These are phyloP conservation scores for Chaetomium sp. DNA, from an alignment of 2,329 filamentous ascomycete species.

Conservation along the genomic window DNA sequence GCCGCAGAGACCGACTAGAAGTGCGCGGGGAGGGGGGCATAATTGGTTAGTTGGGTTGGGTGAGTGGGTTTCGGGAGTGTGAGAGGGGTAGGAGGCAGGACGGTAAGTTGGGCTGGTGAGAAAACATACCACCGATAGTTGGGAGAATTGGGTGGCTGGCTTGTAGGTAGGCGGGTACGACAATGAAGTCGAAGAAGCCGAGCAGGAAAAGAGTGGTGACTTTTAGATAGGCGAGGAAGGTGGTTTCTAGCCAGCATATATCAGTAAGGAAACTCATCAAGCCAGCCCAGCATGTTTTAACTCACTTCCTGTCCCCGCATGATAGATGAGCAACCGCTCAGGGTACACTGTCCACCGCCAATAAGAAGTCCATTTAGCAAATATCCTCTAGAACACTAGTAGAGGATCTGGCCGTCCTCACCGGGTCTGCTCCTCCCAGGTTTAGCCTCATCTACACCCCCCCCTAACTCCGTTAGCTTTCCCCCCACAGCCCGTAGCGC, in stretches of 20 bases:
- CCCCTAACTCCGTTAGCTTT: neutral
- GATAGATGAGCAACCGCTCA: constrained; percentile 63
- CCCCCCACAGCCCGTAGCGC: neutral
- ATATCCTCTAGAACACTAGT: neutral
- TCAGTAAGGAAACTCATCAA: neutral
- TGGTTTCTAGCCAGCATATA: constrained; percentile 33
- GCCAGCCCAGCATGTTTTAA: neutral
- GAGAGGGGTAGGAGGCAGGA: neutral
- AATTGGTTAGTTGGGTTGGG: neutral
- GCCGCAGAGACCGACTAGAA: constrained; percentile 51
- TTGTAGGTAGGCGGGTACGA: constrained; percentile 53
- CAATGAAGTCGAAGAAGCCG: constrained; percentile 57
- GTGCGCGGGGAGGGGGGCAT: neutral
- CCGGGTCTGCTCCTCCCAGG: constrained; percentile 6
- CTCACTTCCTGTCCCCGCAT: constrained; percentile 57
- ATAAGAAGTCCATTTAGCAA: neutral
- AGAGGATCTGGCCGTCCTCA: neutral
- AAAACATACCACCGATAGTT: constrained; percentile 34
- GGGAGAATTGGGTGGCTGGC: constrained; percentile 34
- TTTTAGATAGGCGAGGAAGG: constrained; percentile 64
- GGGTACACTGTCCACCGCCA: constrained; percentile 39
- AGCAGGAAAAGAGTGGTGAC: constrained; percentile 65
- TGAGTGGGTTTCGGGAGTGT: constrained; percentile 4
- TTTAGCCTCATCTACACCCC: neutral
- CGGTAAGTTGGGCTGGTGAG: neutral